phyloP scores from a whole-genome alignment of 805 yeast genomes.

The Phaffomyces thermotolerans region DNA sequence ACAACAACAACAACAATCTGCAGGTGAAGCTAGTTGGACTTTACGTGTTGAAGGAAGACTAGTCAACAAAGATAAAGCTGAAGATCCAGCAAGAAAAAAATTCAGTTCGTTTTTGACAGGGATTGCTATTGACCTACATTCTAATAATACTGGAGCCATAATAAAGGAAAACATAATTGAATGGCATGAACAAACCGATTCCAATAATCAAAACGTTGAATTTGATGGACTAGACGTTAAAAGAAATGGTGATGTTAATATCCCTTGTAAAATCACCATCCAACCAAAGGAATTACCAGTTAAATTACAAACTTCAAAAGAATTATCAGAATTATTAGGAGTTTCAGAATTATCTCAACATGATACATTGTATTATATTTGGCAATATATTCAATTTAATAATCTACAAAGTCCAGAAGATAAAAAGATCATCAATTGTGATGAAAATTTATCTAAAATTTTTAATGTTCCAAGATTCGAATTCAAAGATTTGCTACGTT shows the following conservation, averaged over 20 bases:
- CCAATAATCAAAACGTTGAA: slow-evolving; percentile 36
- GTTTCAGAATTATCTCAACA: slow-evolving; percentile 76
- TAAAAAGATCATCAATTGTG: slow-evolving; percentile 45
- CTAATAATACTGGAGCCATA: slow-evolving; percentile 8
- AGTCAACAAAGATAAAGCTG: slow-evolving; percentile 43
- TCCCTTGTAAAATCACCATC: slow-evolving; percentile 65
- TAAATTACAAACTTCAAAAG: slow-evolving; percentile 55
- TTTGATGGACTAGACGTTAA: slow-evolving; percentile 90
- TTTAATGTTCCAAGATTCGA: slow-evolving; percentile 47
- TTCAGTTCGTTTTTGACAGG: slow-evolving; percentile 80
- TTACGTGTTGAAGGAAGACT: slow-evolving; percentile 83
- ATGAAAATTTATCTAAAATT: slow-evolving; percentile 36
- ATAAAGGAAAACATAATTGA: slow-evolving; percentile 48
- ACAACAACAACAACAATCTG: slow-evolving; percentile 35
- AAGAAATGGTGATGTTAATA: slow-evolving; percentile 62
- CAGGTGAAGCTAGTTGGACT: slow-evolving; percentile 62
- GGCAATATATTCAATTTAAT: slow-evolving; percentile 73
- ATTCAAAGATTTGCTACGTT: slow-evolving; percentile 66
- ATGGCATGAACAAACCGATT: slow-evolving; percentile 69
- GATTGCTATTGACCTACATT: slow-evolving; percentile 67
- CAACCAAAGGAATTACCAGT: slow-evolving; percentile 76
- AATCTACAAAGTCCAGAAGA: slow-evolving; percentile 53
- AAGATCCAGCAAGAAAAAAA: slow-evolving; percentile 44
- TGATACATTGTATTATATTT: slow-evolving; percentile 68
- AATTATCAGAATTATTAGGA: slow-evolving; percentile 66